phyloP scores from a whole-genome alignment of 495 filamentous ascomycete genomes.

The Cercophora newfieldiana region DNA sequence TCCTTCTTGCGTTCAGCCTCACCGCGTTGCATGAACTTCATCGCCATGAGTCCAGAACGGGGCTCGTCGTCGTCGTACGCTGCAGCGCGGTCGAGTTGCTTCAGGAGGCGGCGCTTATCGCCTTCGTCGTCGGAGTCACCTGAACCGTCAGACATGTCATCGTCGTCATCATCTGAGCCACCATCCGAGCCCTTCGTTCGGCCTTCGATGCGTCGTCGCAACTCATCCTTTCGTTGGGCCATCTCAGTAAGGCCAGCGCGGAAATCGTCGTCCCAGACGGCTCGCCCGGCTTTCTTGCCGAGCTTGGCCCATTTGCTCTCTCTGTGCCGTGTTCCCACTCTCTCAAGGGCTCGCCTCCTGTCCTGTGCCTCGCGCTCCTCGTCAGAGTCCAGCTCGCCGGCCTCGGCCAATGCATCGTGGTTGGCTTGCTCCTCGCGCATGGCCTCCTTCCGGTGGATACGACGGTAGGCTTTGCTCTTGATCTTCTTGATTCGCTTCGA shows the following conservation, averaged over 20 bases:
- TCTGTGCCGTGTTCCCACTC: constrained; percentile 84
- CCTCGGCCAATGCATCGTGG: constrained; percentile 62
- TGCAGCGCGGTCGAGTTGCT: constrained; percentile 55
- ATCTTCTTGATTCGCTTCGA: constrained; percentile 97
- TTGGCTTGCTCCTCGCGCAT: constrained; percentile 72
- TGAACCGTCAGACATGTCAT: constrained; percentile 50
- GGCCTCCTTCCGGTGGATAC: constrained; percentile 85
- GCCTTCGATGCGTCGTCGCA: constrained; percentile 82
- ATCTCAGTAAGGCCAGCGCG: constrained; percentile 75
- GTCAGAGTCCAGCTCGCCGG: constrained; percentile 66
- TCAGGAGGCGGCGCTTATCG: constrained; percentile 59
- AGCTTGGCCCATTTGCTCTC: constrained; percentile 96
- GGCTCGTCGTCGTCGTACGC: constrained; percentile 39
- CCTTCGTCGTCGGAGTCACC: constrained; percentile 54
- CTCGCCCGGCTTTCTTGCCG: constrained; percentile 73
- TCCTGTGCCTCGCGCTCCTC: constrained; percentile 79
- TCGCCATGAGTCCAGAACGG: constrained; percentile 57
- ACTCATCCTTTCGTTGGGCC: constrained; percentile 81
- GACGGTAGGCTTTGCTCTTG: constrained; percentile 90
- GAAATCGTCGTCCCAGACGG: constrained; percentile 82
- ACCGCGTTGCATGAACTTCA: constrained; percentile 93
- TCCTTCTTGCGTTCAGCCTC: constrained; percentile 72
- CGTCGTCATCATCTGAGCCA: constrained; percentile 53
- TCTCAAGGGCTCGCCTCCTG: constrained; percentile 75
- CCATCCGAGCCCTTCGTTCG: constrained; percentile 61